These are phyloP conservation scores for Coleophoma cylindrospora DNA, from an alignment of 2,329 filamentous ascomycete genomes.

Conservation along the genomic window DNA sequence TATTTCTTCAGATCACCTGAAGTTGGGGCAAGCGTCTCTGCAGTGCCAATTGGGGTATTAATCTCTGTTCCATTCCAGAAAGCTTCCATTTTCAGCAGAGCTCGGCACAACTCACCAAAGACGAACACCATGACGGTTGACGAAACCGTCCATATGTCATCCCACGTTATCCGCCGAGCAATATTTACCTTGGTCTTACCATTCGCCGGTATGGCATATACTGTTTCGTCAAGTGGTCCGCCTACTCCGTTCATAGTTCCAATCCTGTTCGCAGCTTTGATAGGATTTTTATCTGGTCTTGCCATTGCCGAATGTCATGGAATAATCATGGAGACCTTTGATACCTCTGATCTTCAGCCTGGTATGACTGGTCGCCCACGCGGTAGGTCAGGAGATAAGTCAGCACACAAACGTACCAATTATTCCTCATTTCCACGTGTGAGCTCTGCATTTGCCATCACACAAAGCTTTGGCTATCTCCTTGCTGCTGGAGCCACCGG, in stretches of 20 bases:
- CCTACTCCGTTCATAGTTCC: conserved; percentile 57
- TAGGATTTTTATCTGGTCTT: conserved; percentile 68
- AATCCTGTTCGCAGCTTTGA: conserved; percentile 57
- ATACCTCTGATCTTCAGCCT: conserved; percentile 73
- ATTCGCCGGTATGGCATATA: conserved; percentile 61
- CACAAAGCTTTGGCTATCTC: conserved; percentile 65
- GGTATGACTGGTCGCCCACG: conserved; percentile 58
- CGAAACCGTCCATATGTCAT: conserved; percentile 62
- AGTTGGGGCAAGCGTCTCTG: conserved; percentile 62
- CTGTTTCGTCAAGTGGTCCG: conserved; percentile 59
- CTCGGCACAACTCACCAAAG: conserved; percentile 51
- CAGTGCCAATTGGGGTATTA: conserved; percentile 63
- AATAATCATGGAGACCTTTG: conserved; percentile 75
- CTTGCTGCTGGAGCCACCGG: conserved; percentile 65
- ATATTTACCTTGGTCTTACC: conserved; percentile 66
- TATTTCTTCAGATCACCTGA: conserved; percentile 60
- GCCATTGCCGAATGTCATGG: conserved; percentile 73
- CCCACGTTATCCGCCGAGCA: conserved; percentile 63
- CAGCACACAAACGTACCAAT: conserved; percentile 50
- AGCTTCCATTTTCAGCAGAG: conserved; percentile 62
- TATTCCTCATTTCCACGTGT: conserved; percentile 75
- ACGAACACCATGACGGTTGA: conserved; percentile 65
- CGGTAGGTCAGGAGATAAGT: conserved; percentile 39
- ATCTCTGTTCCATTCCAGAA: conserved; percentile 70
- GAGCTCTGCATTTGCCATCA: conserved; percentile 63